phyloP scores from a whole-genome alignment of 352 stramenopile species.

The Phytophthora hybrid region DNA sequence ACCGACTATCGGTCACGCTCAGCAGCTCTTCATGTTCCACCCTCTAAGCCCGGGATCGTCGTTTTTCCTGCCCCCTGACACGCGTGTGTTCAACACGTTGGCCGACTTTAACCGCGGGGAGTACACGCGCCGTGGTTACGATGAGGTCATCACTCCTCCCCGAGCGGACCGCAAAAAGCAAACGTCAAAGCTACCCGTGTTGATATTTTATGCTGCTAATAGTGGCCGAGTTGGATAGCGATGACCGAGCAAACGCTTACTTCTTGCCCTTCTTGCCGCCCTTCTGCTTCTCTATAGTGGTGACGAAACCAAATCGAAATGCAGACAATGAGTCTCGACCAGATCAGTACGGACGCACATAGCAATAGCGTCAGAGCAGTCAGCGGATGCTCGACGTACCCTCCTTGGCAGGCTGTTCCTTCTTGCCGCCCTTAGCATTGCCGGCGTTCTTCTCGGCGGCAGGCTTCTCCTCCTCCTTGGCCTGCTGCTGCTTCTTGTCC shows the following conservation, averaged over 20 bases:
- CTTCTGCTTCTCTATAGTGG: constrained; percentile 6
- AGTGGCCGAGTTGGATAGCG: not conserved
- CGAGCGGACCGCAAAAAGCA: not conserved
- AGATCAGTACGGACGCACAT: not conserved
- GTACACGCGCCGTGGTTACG: constrained; percentile 93
- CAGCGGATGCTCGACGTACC: not conserved
- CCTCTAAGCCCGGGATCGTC: constrained; percentile 95
- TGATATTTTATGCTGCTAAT: constrained; percentile 8
- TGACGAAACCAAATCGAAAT: not conserved
- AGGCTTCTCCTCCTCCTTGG: constrained; percentile 21
- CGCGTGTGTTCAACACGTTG: constrained; percentile 98
- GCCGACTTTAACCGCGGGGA: constrained; percentile 81
- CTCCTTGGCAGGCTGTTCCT: constrained; percentile 28
- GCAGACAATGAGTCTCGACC: not conserved
- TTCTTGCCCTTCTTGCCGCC: constrained; percentile 47
- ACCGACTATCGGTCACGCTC: constrained; percentile 94
- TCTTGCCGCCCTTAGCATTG: constrained; percentile 27
- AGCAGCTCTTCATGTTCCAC: constrained; percentile 98
- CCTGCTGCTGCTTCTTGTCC: constrained; percentile 38
- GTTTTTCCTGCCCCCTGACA: constrained; percentile 99
- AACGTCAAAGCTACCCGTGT: constrained; percentile 2
- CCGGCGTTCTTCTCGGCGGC: constrained; percentile 32
- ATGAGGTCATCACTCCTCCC: constrained; percentile 97
- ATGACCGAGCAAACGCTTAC: constrained; percentile 7
- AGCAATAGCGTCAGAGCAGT: not conserved